Conservation (phyloP, 2,329 filamentous ascomycete species). For the Remersonia thermophila region DNA sequence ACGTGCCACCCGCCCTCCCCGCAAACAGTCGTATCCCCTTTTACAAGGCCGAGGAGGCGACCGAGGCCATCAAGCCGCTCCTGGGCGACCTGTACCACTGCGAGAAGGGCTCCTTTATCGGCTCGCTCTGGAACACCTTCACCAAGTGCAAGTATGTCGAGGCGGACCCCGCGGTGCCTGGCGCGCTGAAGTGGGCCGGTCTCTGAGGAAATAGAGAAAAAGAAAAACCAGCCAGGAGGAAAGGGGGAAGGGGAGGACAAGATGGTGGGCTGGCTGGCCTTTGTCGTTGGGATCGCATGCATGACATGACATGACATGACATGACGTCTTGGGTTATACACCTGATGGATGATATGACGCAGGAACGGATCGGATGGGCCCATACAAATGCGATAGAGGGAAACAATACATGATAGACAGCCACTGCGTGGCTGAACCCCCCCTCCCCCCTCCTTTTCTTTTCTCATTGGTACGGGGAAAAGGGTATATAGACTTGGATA, state of each 20-base stretch:
- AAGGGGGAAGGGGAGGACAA: neutral
- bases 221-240: conserved; percentile 13
- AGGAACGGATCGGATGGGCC: no score
- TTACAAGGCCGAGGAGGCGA: conserved; percentile 49
- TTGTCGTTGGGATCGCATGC: neutral
- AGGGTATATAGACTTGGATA: conserved; percentile 8
- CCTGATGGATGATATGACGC: no score
- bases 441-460: no score
- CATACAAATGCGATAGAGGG: no score
- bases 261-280: no score
- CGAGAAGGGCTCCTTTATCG: conserved; percentile 32
- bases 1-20: conserved; percentile 1
- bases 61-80: conserved; percentile 42
- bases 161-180: conserved; percentile 24
- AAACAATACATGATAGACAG: no score
- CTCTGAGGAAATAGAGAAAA: no score
- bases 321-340: no score
- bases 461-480: no score
- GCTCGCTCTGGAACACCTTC: conserved; percentile 34
- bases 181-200: conserved; percentile 25
- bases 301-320: conserved; percentile 1
- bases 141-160: conserved; percentile 36
- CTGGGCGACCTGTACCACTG: conserved; percentile 41
- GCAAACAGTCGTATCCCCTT: conserved; percentile 39
- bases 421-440: no score